Conservation (phyloP, 345 rosid genomes). For the Dipteronia sinensis region DNA sequence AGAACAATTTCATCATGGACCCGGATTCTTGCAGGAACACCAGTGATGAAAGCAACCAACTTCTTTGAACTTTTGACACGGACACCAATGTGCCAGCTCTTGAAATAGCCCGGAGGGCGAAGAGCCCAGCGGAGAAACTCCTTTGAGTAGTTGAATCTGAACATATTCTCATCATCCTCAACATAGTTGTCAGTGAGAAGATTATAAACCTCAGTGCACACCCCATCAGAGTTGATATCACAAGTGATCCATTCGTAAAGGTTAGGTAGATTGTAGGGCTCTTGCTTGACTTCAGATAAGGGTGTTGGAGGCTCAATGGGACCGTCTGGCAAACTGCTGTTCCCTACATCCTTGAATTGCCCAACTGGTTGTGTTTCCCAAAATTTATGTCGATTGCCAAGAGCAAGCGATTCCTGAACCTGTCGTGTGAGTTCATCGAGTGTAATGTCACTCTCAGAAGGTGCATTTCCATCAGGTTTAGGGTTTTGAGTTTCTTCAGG, state of each 20-base stretch:
- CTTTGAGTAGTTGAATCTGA: conserved; percentile 54
- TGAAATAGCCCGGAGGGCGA: conserved; percentile 51
- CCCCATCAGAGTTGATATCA: conserved; percentile 38
- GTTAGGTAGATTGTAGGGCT: conserved; percentile 55
- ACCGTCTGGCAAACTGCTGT: conserved; percentile 43
- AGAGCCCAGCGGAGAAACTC: conserved; percentile 58
- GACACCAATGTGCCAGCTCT: conserved; percentile 51
- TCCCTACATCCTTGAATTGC: conserved; percentile 47
- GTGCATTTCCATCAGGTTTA: not conserved
- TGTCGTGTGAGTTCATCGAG: conserved; percentile 34
- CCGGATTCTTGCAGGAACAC: conserved; percentile 45
- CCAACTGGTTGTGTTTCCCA: conserved; percentile 63
- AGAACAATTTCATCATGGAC: conserved; percentile 34
- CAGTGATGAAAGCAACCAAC: conserved; percentile 51
- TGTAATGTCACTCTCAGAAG: conserved; percentile 25
- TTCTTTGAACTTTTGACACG: conserved; percentile 40
- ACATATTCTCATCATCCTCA: conserved; percentile 59
- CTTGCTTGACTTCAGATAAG: conserved; percentile 48
- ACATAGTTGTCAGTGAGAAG: conserved; percentile 46
- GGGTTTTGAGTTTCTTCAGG: conserved; percentile 11
- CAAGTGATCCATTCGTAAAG: conserved; percentile 52
- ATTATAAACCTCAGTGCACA: conserved; percentile 39
- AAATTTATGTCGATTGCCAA: conserved; percentile 45
- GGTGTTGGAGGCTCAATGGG: conserved; percentile 42
- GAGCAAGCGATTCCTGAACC: conserved; percentile 40